Evolutionary conservation across 2,329 filamentous ascomycete species (phyloP).

Genomic region (Ceratocystis cacaofunesta): DNA sequence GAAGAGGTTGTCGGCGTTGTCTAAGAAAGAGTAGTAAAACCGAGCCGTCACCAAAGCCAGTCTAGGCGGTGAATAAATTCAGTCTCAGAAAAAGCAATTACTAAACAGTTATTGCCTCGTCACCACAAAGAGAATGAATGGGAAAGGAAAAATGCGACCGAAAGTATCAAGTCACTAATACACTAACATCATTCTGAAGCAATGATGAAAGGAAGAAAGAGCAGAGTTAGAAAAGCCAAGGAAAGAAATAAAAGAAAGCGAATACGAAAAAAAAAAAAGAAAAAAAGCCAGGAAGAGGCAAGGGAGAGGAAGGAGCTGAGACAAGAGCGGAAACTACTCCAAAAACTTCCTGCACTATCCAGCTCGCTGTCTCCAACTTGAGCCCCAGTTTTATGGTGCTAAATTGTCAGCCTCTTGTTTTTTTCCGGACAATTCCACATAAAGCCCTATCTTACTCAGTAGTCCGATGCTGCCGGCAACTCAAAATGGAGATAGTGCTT

Average conservation of each 20-base stretch:
- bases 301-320: neutral
- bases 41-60: neutral
- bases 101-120: neutral
- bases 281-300: constrained; percentile 12
- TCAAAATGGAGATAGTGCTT: too few relatives aligned
- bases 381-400: neutral
- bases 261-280: constrained; percentile 11
- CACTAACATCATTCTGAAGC: constrained; percentile 11
- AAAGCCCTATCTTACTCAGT: neutral
- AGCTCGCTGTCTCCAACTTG: neutral
- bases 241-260: constrained; percentile 15
- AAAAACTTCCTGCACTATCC: neutral
- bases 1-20: neutral
- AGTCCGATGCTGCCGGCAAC: neutral
- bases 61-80: constrained; percentile 7
- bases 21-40: neutral
- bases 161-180: constrained; percentile 11
- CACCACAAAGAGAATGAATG: neutral
- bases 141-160: constrained; percentile 2
- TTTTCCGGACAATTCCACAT: neutral
- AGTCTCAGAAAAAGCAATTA: neutral
- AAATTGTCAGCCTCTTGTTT: neutral
- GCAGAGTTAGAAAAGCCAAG: constrained; percentile 12
- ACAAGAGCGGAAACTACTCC: neutral
- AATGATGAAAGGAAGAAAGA: constrained; percentile 15